Percentiles rank a stretch among this genome's conserved stretches.
Conservation (phyloP, 805 yeast genomes). For the Vanderwaltozyma yarrowii region DNA sequence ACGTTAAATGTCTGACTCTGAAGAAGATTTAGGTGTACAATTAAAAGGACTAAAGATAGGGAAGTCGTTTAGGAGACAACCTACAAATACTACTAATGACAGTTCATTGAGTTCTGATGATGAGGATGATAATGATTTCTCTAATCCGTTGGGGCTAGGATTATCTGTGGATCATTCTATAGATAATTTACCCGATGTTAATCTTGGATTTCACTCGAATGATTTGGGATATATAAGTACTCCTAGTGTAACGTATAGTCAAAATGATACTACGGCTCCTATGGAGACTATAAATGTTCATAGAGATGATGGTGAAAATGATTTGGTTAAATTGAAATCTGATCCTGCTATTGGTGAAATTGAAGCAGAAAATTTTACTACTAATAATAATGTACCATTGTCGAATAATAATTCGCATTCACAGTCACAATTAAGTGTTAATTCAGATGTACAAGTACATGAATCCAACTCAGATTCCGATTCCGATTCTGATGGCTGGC, state of each 20-base stretch:
- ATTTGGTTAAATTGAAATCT: too few species aligned
- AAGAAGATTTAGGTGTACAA: constrained; percentile 20
- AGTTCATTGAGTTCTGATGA: not conserved
- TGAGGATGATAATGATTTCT: not conserved
- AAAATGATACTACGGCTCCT: too few species aligned
- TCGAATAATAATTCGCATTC: not conserved
- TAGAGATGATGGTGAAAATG: too few species aligned
- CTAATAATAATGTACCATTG: not conserved
- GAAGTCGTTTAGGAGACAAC: not conserved
- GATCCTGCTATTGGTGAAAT: too few species aligned
- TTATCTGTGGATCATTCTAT: not conserved
- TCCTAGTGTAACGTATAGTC: too few species aligned
- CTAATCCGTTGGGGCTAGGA: not conserved
- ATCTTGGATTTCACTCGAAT: not conserved
- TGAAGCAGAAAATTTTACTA: too few species aligned
- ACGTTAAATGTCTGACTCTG: constrained; percentile 11
- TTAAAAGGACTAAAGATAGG: constrained; percentile 20
- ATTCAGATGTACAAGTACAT: not conserved
- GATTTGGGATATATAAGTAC: not conserved
- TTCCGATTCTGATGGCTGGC: constrained; percentile 53
- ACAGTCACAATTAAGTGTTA: not conserved
- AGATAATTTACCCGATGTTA: too few species aligned
- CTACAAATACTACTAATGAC: not conserved
- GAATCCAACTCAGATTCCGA: constrained; percentile 8
- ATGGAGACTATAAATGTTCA: too few species aligned